Percentiles rank a stretch among this genome's conserved stretches.
These are phyloP conservation scores for Picochlorum costavermella DNA, from an alignment of 139 green algal species.

Conservation along the genomic window DNA sequence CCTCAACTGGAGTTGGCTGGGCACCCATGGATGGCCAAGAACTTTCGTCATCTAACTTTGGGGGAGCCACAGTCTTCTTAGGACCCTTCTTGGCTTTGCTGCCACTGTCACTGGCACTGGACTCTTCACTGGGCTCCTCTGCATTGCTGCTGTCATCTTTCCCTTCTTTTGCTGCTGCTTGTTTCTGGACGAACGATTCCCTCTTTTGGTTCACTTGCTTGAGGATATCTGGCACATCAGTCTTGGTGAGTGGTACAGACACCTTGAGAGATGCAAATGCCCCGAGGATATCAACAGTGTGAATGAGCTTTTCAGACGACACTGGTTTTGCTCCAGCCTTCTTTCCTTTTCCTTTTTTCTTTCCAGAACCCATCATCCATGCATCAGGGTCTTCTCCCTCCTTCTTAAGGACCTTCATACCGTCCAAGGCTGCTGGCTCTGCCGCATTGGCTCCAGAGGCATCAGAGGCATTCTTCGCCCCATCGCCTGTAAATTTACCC, in stretches of 20 bases:
- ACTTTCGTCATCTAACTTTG: conserved; percentile 24
- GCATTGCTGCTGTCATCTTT: not conserved
- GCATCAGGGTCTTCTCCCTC: conserved; percentile 25
- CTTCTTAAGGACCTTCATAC: conserved; percentile 23
- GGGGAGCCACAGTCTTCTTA: not conserved
- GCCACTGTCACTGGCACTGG: not conserved
- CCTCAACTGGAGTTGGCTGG: not conserved
- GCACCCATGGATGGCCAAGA: conserved; percentile 30
- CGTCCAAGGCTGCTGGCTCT: conserved; percentile 3
- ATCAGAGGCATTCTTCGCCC: not conserved
- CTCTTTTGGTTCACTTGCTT: conserved; percentile 16
- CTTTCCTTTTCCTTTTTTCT: conserved; percentile 25
- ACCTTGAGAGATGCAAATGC: conserved; percentile 22
- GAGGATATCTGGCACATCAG: conserved; percentile 6
- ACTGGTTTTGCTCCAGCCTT: conserved; percentile 3
- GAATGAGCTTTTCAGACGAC: conserved; percentile 12
- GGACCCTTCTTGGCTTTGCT: conserved; percentile 2
- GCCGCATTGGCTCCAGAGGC: not conserved
- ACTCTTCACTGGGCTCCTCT: conserved; percentile 2
- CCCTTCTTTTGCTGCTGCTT: conserved; percentile 4
- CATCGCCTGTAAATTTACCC: conserved; percentile 13
- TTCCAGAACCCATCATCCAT: conserved; percentile 24
- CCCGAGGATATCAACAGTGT: conserved; percentile 33
- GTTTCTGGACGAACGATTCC: conserved; percentile 20
- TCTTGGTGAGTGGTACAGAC: conserved; percentile 12